phyloP scores from a whole-genome alignment of 2,329 filamentous ascomycete species.

The Dryadomyces quercus-mongolicae region DNA sequence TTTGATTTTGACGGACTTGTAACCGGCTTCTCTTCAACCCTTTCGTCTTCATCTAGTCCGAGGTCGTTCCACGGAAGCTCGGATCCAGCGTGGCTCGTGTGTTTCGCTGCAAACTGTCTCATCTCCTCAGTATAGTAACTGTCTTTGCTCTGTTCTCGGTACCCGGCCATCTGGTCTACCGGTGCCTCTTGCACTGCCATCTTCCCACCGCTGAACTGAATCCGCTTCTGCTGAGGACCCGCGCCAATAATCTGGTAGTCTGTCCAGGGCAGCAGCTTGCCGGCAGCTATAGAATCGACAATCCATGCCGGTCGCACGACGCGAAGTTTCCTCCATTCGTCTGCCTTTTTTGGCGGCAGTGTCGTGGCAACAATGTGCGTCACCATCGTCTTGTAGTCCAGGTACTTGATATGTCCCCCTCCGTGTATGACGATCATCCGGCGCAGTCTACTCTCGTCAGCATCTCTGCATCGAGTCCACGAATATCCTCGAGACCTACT shows the following conservation, averaged over 20 bases:
- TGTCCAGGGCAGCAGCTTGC: slow-evolving; percentile 74
- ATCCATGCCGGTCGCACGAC: slow-evolving; percentile 95
- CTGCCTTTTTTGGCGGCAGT: slow-evolving; percentile 81
- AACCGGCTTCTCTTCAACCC: neutral
- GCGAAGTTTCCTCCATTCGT: slow-evolving; percentile 78
- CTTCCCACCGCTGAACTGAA: slow-evolving; percentile 52
- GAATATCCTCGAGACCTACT: slow-evolving; percentile 34
- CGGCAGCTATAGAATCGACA: slow-evolving; percentile 74
- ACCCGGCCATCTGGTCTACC: slow-evolving; percentile 48
- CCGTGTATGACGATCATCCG: slow-evolving; percentile 81
- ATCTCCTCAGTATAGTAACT: slow-evolving; percentile 77
- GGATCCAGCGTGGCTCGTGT: neutral
- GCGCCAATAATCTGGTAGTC: slow-evolving; percentile 77
- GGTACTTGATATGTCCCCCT: slow-evolving; percentile 88
- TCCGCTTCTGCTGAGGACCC: slow-evolving; percentile 66
- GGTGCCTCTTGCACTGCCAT: slow-evolving; percentile 60
- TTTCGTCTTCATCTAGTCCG: neutral
- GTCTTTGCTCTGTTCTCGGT: slow-evolving; percentile 66
- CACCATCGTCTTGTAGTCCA: slow-evolving; percentile 87
- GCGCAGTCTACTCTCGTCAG: slow-evolving; percentile 44
- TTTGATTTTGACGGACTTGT: neutral
- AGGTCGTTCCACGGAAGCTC: neutral
- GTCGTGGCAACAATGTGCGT: slow-evolving; percentile 92
- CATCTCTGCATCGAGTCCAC: neutral
- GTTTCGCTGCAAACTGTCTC: slow-evolving; percentile 19